Conservation (phyloP, 345 rosid genomes). For the Boechera retrofracta region DNA sequence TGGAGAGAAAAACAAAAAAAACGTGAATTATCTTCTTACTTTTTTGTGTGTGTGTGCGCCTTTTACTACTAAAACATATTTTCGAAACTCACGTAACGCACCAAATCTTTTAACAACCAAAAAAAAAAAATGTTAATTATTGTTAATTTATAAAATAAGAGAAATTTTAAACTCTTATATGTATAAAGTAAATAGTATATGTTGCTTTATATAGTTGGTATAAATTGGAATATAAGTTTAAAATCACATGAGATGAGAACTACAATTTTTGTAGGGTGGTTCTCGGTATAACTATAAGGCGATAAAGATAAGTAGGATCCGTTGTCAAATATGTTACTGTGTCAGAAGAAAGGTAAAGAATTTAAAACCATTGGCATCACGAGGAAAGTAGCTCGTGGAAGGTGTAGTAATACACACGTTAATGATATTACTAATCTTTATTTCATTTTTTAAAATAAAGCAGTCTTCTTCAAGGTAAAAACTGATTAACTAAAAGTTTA, state of each 20-base stretch:
- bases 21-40: slow-evolving; percentile 30
- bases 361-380: slow-evolving; percentile 38
- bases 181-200: too few species aligned
- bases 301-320: slow-evolving; percentile 1
- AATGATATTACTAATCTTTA: background rate
- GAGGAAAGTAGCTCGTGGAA: slow-evolving; percentile 20
- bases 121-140: background rate
- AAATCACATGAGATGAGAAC: background rate
- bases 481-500: too few species aligned
- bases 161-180: too few species aligned
- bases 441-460: too few species aligned
- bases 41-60: background rate
- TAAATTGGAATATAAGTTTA: background rate
- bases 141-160: too few species aligned
- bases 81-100: background rate
- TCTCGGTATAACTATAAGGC: background rate
- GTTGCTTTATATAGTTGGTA: background rate
- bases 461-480: too few species aligned
- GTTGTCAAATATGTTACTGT: slow-evolving; percentile 28
- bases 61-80: background rate
- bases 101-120: background rate
- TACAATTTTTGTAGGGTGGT: background rate
- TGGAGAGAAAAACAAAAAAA: slow-evolving; percentile 23
- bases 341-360: slow-evolving; percentile 28
- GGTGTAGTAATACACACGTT: slow-evolving; percentile 34